Conservation (phyloP, 23 red algal genomes). For the Gracilaria domingensis region DNA sequence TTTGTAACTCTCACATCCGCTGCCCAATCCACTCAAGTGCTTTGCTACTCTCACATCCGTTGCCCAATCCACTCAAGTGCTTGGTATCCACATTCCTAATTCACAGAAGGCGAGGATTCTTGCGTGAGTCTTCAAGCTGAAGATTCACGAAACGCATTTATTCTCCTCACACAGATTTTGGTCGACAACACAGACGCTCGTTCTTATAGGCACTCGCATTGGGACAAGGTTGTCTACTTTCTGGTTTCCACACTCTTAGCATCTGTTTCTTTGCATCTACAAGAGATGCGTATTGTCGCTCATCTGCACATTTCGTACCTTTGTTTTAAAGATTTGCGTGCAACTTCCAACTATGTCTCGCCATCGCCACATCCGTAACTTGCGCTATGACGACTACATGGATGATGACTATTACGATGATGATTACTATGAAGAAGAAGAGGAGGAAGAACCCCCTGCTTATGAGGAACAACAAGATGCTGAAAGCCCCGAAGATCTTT, state of each 20-base stretch:
- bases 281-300: background rate
- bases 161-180: too few relatives aligned
- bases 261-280: background rate
- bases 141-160: too few relatives aligned
- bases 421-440: constrained; percentile 52
- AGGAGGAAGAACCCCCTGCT: background rate
- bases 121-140: too few relatives aligned
- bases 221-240: too few relatives aligned
- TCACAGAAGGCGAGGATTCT: too few relatives aligned
- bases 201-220: background rate
- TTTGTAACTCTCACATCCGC: too few relatives aligned
- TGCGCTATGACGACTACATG: constrained; percentile 56
- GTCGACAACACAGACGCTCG: too few relatives aligned
- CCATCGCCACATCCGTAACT: constrained; percentile 75
- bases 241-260: too few relatives aligned
- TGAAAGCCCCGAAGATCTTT: constrained; percentile 22
- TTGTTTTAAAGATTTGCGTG: background rate
- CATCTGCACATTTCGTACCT: background rate
- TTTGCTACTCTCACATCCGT: too few relatives aligned
- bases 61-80: background rate
- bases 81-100: background rate
- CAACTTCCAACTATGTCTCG: constrained; percentile 54
- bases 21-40: too few relatives aligned
- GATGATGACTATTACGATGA: constrained; percentile 76
- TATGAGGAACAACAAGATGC: background rate